Base-by-base conservation (phyloP, 1,284 basidiomycete species). In the Cutaneotrichosporon dermatis region DNA sequence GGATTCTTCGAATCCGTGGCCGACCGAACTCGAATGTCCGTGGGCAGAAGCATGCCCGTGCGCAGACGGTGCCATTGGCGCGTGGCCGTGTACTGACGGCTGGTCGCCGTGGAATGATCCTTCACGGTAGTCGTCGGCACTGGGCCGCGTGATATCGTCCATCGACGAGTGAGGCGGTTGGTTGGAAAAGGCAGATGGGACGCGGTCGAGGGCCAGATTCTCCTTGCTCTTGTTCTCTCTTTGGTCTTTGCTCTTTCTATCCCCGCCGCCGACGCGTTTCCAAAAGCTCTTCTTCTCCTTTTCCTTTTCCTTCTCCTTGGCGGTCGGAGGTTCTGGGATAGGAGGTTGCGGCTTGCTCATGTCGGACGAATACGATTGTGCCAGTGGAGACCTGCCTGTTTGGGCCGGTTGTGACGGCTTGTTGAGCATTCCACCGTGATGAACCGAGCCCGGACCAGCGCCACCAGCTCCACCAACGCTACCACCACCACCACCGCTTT, bases 91-190 rank as follows among this genome's bases (percentile, higher is more conserved):
- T 34, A 40, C 4, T 16, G 37, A 15, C 25, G 25, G 25, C 25
- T 25, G 25, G 25, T 25, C 25, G 39, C 39, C 37, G 9, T 51
- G 50, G 6, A 41, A 33, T 9, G 50, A 51, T 15, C 39, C 63
- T 4, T 59, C 62, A 25, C 55, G 54, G 40, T 58, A 56, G 13
- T 66, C 65, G 10, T 70, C 69, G 10, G 54, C 35, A 12, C 64
- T 64, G 11, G 57, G 59, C 44, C 62, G 54, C n/a, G 52, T 53
- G 1, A 58, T 61, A 6, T 60, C 64, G 1, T 45, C 55, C 11
- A 45, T 51, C 34, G 45, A 46, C 11, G 39, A 25, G 33, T 25
- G 46, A n/a, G 9, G 46, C 33, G 3, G 56, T 11, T 39, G 53
- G 5, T 11, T 34, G 4, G 34, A 5, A 11, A 50, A 41, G 11